Percentiles rank a stretch among this genome's conserved stretches.
These are phyloP conservation scores for Rhodosporidiobolus odoratus DNA, from an alignment of 768 basidiomycete species.

Conservation along the genomic window DNA sequence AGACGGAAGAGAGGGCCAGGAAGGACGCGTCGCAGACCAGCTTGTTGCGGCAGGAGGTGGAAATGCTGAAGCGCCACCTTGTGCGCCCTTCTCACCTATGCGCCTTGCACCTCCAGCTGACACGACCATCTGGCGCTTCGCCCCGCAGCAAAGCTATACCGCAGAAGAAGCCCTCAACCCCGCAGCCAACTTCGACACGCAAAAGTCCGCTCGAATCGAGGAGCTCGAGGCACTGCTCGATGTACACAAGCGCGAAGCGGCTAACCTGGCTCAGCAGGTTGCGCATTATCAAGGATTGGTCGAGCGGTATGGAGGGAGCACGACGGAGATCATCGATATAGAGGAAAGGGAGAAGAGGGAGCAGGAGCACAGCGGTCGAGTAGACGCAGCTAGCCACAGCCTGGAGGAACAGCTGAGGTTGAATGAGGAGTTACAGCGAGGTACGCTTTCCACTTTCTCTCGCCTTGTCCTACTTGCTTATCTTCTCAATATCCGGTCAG, in stretches of 20 bases:
- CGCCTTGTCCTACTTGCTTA: neutral
- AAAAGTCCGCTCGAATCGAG: constrained; percentile 32
- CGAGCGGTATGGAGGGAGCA: constrained; percentile 37
- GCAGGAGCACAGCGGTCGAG: neutral
- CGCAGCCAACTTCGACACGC: constrained; percentile 24
- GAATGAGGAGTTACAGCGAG: constrained; percentile 30
- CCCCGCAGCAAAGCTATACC: constrained; percentile 31
- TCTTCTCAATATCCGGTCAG: neutral
- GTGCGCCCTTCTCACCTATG: constrained; percentile 6
- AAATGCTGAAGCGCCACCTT: constrained; percentile 36
- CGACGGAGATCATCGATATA: constrained; percentile 31
- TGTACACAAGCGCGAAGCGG: constrained; percentile 29
- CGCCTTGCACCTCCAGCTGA: neutral
- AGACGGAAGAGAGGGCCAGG: constrained; percentile 30
- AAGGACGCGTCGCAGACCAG: constrained; percentile 9
- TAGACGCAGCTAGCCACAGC: neutral
- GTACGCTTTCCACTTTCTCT: neutral
- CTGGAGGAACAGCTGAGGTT: constrained; percentile 27
- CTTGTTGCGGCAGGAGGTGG: constrained; percentile 33
- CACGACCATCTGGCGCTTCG: neutral
- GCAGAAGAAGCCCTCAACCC: constrained; percentile 36
- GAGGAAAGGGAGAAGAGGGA: constrained; percentile 20
- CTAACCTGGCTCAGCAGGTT: constrained; percentile 16
- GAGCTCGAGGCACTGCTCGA: constrained; percentile 36
- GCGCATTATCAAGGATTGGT: constrained; percentile 30